Base-by-base conservation (phyloP, 2,329 filamentous ascomycete genomes). In the Aspergillus fumigatiaffinis region DNA sequence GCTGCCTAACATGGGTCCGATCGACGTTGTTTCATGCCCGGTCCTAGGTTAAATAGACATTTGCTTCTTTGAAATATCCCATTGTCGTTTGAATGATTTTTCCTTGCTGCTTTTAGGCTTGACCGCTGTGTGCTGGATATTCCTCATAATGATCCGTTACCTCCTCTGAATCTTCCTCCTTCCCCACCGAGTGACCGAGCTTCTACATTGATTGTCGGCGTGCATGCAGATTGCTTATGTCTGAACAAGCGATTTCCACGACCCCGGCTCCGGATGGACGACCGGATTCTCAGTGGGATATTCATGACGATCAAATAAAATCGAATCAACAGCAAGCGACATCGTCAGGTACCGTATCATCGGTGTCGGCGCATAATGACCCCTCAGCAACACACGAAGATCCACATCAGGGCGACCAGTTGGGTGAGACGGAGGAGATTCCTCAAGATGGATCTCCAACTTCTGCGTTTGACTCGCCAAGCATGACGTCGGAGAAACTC, bases 221-320 rank as follows among this genome's bases (percentile, higher is more conserved):
- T 64, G 59, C 62, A 70, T 85, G 60, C 73, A 74, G 23, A 87
- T 66, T 69, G 67, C 69, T 65, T 67, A 74, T 75, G 72, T 71
- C 71, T 67, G 61, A 69, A 52, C 63, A 64, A 62, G 70, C 66
- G 62, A 50, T 60, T 51, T 63, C 64, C 51, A 59, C 66, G 57
- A 61, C 60, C 59, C 62, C 63, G 60, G 56, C 57, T 58, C 58
- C 64, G 57, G 58, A 54, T 56, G 65, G 59, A 63, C 62, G 61
- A 58, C 62, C 62, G 64, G 65, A 65, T 53, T 60, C 65, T 53
- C 66, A 63, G 32, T 52, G 57, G 41, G 55, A 56, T 50, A 52
- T 44, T 38, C 54, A 55, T 49, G 55, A 64, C 60, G 64, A 70
- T 60, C 62, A 55, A 48, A 42, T 53, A 28, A 32, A 59, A 57